Percentiles rank a stretch among this genome's conserved stretches.
Conservation (phyloP, 805 yeast genomes). For the Lachancea sp. region DNA sequence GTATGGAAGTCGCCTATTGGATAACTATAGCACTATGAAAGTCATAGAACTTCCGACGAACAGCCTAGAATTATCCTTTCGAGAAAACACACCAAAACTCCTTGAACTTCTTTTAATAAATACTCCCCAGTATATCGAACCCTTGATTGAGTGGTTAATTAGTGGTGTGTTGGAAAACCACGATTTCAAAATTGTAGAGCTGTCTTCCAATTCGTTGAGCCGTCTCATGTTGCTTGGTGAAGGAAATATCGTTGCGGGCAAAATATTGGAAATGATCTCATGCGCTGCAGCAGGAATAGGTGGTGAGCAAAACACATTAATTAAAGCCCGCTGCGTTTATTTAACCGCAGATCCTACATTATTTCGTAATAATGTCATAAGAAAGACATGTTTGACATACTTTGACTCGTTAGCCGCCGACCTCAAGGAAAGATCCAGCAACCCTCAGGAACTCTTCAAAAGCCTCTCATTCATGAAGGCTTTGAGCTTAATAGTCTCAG, state of each 20-base stretch:
- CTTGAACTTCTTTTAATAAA: constrained; percentile 16
- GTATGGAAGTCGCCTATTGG: constrained; percentile 36
- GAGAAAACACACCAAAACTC: constrained; percentile 31
- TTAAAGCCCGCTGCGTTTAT: neutral
- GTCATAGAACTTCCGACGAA: constrained; percentile 59
- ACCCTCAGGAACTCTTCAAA: constrained; percentile 3
- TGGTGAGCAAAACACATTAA: neutral
- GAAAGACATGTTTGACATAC: neutral
- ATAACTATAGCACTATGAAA: constrained; percentile 29
- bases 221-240: neutral
- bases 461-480: constrained; percentile 2
- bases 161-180: constrained; percentile 17
- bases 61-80: constrained; percentile 37
- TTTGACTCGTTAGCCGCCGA: neutral
- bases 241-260: neutral
- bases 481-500: neutral
- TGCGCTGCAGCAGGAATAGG: neutral
- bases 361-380: neutral
- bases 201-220: neutral
- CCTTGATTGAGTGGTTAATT: constrained; percentile 23
- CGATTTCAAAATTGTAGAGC: constrained; percentile 12
- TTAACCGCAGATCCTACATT: neutral
- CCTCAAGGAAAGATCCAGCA: neutral
- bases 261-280: neutral
- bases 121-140: constrained; percentile 18